phyloP scores from a whole-genome alignment of 129 eudicot genomes.

The Tagetes erecta region DNA sequence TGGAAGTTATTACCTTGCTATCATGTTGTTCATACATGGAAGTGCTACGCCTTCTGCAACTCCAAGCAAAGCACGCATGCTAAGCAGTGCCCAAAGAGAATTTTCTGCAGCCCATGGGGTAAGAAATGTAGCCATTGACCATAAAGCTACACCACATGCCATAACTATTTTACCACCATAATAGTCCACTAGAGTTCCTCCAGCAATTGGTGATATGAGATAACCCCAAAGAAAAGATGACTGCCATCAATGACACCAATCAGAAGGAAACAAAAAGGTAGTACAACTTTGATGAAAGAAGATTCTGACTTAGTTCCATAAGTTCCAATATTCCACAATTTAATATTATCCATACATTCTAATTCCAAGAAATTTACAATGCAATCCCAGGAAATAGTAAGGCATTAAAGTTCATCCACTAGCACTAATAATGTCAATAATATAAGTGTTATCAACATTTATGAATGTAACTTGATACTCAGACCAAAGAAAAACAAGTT shows the following conservation, averaged over 20 bases:
- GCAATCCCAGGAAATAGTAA: slow-evolving; percentile 3
- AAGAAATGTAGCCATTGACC: slow-evolving; percentile 95
- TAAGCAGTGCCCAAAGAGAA: slow-evolving; percentile 68
- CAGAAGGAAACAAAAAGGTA: slow-evolving; percentile 35
- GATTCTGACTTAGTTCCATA: slow-evolving; percentile 11
- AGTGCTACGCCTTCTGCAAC: slow-evolving; percentile 99
- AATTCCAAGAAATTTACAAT: background rate
- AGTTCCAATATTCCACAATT: background rate
- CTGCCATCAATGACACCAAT: slow-evolving; percentile 59
- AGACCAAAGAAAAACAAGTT: background rate
- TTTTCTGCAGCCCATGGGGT: slow-evolving; percentile 97
- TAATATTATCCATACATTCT: background rate
- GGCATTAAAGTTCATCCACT: background rate
- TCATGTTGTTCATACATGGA: slow-evolving; percentile 99
- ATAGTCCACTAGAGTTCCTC: slow-evolving; percentile 93
- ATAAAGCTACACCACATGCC: slow-evolving; percentile 96
- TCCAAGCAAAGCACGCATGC: slow-evolving; percentile 79
- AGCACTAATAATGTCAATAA: background rate
- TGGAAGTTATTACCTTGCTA: slow-evolving; percentile 59
- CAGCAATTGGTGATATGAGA: slow-evolving; percentile 93
- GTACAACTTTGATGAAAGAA: slow-evolving; percentile 19
- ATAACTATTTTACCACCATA: slow-evolving; percentile 93
- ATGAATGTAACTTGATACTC: background rate
- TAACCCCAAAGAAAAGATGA: slow-evolving; percentile 99
- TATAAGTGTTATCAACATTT: background rate